These are phyloP conservation scores for Nepenthes mirabilis DNA, from an alignment of 148 eudicot genomes.

Conservation along the genomic window DNA sequence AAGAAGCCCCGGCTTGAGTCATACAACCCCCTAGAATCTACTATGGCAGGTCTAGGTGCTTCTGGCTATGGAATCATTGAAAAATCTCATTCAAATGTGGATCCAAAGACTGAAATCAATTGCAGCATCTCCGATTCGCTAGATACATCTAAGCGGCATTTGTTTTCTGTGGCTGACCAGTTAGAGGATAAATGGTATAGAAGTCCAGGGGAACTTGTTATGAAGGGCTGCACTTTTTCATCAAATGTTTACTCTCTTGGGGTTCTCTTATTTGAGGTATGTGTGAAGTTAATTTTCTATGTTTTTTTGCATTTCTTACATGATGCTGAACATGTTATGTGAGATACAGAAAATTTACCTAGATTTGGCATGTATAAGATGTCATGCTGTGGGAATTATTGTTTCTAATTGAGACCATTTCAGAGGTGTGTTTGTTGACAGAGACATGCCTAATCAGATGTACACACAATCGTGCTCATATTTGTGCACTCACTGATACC, in stretches of 20 bases:
- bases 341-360: background rate
- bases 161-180: constrained; percentile 20
- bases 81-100: constrained; percentile 10
- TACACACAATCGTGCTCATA: too few relatives aligned
- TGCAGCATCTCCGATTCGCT: constrained; percentile 12
- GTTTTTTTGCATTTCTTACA: background rate
- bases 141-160: constrained; percentile 15
- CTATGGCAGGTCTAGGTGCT: constrained; percentile 19
- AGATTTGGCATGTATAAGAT: too few relatives aligned
- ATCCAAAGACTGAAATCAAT: constrained; percentile 19
- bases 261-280: constrained; percentile 90
- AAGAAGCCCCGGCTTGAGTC: constrained; percentile 36
- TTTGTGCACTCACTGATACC: too few relatives aligned
- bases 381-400: too few relatives aligned
- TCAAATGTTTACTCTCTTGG: constrained; percentile 84
- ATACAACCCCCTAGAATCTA: constrained; percentile 11
- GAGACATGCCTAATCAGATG: too few relatives aligned
- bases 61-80: constrained; percentile 12
- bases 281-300: constrained; percentile 3
- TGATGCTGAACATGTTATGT: background rate
- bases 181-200: constrained; percentile 81
- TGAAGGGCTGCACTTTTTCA: constrained; percentile 39
- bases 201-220: constrained; percentile 65
- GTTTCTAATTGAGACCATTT: too few relatives aligned
- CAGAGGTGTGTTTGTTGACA: too few relatives aligned